Base-by-base conservation (phyloP, 768 basidiomycete species). In the Wakefieldia striispora region DNA sequence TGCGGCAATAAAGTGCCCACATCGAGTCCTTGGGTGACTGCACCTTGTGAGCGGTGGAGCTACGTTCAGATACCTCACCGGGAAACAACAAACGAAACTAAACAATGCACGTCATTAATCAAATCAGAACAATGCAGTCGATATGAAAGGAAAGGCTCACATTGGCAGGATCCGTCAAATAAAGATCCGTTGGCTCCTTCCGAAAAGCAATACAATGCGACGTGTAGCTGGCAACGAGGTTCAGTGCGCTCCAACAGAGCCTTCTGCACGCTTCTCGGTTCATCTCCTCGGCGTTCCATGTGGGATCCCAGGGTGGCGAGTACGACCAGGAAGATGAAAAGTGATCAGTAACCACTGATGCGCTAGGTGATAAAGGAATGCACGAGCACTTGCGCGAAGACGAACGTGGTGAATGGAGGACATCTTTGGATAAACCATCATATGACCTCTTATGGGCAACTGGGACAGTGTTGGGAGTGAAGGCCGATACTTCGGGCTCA, bases 1-100 rank as follows among this genome's bases (percentile, higher is more conserved):
- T 82, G 29, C 89, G 82, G 67, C 87, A 89, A 58, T 88, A 88
- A 23, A 91, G 71, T 0, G 86, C 88, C 88, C 88, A 91, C 2
- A 91, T 76, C 14, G 84, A 83, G 53, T 91, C 86, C 62, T 89
- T 91, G 14, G 83, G 76, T 16, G 83, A 83, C 29, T 75, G 75
- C 27, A 70, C 68, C 47, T 74, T 70, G 45, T 69, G 69, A 20
- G 71, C 67, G 36, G 70, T 57, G 6, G 78, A 70, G 17, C 68
- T 60, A 43, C 80, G 79, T 59, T 83, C 80, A 37, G 76, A 69
- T 7, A 78, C 75, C 66, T 91, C 88, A 1, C 86, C 88, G 1
- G 89, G 89, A 65, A 91, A 91, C 36, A 89, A 70, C 81, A 91
- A 55, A 40, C 55, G 49, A 39, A 54, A 58, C 59, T 60, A 55